A percentile compares a stretch with the other conserved stretches of the same genome.
Evolutionary conservation across 1,284 basidiomycete genomes (phyloP).

Genomic region (Thecaphora frezii): DNA sequence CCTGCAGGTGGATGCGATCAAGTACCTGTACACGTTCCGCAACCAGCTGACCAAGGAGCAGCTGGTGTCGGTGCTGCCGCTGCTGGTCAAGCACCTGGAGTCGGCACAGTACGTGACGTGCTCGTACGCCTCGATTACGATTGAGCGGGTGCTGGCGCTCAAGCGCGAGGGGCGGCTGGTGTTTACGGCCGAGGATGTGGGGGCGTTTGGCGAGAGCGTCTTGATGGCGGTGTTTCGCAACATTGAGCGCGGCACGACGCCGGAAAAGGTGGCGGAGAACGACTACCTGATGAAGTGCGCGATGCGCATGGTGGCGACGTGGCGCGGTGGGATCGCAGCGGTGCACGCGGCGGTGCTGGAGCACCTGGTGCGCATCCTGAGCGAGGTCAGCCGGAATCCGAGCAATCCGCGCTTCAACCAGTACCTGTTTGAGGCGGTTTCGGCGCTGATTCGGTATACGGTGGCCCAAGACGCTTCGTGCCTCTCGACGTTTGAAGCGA

Average conservation of each 20-base stretch:
- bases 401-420: slow-evolving; percentile 97
- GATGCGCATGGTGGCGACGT: slow-evolving; percentile 90
- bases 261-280: slow-evolving; percentile 95
- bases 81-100: slow-evolving; percentile 79
- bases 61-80: slow-evolving; percentile 83
- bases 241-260: slow-evolving; percentile 78
- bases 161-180: slow-evolving; percentile 65
- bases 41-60: slow-evolving; percentile 92
- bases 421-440: slow-evolving; percentile 92
- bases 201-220: slow-evolving; percentile 75
- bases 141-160: slow-evolving; percentile 70
- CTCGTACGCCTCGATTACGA: slow-evolving; percentile 61
- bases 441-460: slow-evolving; percentile 82
- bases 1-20: slow-evolving; percentile 90
- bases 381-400: slow-evolving; percentile 88
- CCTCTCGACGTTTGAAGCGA: slow-evolving; percentile 75
- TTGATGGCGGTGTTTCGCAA: slow-evolving; percentile 77
- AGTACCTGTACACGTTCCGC: slow-evolving; percentile 72
- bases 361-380: slow-evolving; percentile 78
- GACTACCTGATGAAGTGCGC: slow-evolving; percentile 98
- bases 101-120: slow-evolving; percentile 60
- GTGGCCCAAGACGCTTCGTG: slow-evolving; percentile 68
- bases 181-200: slow-evolving; percentile 82
- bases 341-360: slow-evolving; percentile 71
- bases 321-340: slow-evolving; percentile 74